phyloP scores from a whole-genome alignment of 805 yeast species.

The Wickerhamiella nectarea region DNA sequence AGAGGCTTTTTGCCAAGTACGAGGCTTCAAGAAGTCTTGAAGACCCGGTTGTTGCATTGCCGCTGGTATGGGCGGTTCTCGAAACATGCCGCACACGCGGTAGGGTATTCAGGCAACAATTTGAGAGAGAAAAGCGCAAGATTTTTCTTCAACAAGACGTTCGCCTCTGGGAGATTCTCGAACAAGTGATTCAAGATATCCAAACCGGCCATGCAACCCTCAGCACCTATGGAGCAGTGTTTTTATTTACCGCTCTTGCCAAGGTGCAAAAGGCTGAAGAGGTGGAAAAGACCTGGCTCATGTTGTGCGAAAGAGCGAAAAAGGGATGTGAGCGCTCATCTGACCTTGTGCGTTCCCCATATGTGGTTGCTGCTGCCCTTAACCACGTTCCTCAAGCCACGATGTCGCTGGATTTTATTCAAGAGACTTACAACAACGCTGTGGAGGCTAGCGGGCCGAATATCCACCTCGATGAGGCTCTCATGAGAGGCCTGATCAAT shows the following conservation, averaged over 20 bases:
- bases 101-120: background rate
- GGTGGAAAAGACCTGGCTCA: conserved; percentile 17
- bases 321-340: conserved; percentile 3
- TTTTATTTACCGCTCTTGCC: conserved; percentile 19
- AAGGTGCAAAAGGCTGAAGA: conserved; percentile 15
- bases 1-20: background rate
- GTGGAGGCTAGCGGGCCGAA: conserved; percentile 15
- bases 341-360: conserved; percentile 14
- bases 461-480: conserved; percentile 19
- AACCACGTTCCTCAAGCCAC: conserved; percentile 16
- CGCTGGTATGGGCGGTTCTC: background rate
- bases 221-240: conserved; percentile 17
- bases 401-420: conserved; percentile 17
- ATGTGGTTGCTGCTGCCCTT: conserved; percentile 19
- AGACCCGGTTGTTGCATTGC: background rate
- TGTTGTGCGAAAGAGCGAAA: conserved; percentile 8
- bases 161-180: conserved; percentile 13
- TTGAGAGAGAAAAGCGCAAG: background rate
- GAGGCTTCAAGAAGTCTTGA: background rate
- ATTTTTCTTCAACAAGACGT: conserved; percentile 17
- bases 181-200: conserved; percentile 18
- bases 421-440: conserved; percentile 14
- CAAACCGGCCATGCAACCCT: conserved; percentile 14
- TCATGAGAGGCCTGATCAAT: conserved; percentile 15
- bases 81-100: background rate